A percentile compares a stretch with the other conserved stretches of the same genome.
These are phyloP conservation scores for Puccinia coronata DNA, from an alignment of 1,284 basidiomycete species.

Conservation along the genomic window DNA sequence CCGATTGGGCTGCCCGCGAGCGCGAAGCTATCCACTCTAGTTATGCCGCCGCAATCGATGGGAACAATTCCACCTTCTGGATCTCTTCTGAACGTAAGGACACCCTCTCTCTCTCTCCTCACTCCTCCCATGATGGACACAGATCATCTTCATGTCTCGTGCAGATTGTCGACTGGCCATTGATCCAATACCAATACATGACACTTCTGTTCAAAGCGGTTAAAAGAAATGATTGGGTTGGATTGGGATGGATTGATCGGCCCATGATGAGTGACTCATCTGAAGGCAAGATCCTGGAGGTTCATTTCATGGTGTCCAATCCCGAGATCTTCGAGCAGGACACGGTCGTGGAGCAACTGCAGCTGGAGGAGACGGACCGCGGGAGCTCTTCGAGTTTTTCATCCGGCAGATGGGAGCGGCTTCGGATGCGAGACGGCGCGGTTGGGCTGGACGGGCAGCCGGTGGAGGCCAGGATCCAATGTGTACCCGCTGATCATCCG, in stretches of 20 bases:
- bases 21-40: constrained; percentile 52
- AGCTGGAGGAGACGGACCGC: background rate
- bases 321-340: constrained; percentile 8
- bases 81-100: constrained; percentile 54
- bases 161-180: background rate
- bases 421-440: background rate
- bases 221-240: constrained; percentile 54
- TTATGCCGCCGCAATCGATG: constrained; percentile 54
- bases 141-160: background rate
- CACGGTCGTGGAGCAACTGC: background rate
- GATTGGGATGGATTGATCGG: constrained; percentile 52
- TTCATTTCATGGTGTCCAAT: constrained; percentile 25
- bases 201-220: constrained; percentile 52
- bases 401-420: constrained; percentile 4
- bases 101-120: too few species aligned
- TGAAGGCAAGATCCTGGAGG: background rate
- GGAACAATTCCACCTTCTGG: constrained; percentile 52
- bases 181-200: background rate
- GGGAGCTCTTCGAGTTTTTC: too few species aligned
- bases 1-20: constrained; percentile 52
- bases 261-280: constrained; percentile 4
- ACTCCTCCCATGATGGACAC: background rate
- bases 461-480: background rate
- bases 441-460: background rate
- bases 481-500: background rate